These are phyloP conservation scores for Coleophoma crateriformis DNA, from an alignment of 2,329 filamentous ascomycete species.

Conservation along the genomic window DNA sequence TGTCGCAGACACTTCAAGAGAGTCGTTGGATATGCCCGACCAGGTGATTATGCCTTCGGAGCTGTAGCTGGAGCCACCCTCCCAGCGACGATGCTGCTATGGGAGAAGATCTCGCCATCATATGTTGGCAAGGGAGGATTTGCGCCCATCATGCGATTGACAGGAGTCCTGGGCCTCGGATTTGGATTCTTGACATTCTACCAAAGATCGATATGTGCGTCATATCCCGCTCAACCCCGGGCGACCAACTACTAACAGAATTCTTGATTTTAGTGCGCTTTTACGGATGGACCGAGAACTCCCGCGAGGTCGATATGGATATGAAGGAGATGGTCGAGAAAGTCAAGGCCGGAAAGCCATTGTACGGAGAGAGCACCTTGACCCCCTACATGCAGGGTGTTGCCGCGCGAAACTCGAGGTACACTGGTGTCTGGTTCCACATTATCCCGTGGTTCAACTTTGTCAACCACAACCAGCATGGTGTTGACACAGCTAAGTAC, in stretches of 20 bases:
- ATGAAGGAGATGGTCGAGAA: constrained; percentile 98
- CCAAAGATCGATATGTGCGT: constrained; percentile 76
- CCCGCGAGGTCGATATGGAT: constrained; percentile 88
- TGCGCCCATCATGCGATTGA: constrained; percentile 74
- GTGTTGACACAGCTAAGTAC: constrained; percentile 97
- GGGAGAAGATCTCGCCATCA: constrained; percentile 83
- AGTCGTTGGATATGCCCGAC: constrained; percentile 80
- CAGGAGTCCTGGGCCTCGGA: constrained; percentile 63
- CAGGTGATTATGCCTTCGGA: constrained; percentile 75
- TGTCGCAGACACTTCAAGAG: constrained; percentile 75
- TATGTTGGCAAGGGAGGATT: constrained; percentile 80
- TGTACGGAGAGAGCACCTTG: constrained; percentile 77
- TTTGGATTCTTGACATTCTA: constrained; percentile 85
- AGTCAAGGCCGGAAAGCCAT: constrained; percentile 84
- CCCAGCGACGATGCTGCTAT: constrained; percentile 67
- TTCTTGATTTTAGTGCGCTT: constrained; percentile 66
- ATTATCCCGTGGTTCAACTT: constrained; percentile 97
- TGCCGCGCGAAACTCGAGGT: constrained; percentile 86
- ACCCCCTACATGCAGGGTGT: constrained; percentile 91
- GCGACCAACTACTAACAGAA: neutral
- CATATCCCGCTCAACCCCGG: neutral
- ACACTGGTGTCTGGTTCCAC: constrained; percentile 77
- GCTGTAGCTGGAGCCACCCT: constrained; percentile 63
- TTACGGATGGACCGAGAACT: constrained; percentile 91
- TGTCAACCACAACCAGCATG: constrained; percentile 90